These are phyloP conservation scores for Acacia concinna DNA, from an alignment of 331 rosid genomes.

Conservation along the genomic window DNA sequence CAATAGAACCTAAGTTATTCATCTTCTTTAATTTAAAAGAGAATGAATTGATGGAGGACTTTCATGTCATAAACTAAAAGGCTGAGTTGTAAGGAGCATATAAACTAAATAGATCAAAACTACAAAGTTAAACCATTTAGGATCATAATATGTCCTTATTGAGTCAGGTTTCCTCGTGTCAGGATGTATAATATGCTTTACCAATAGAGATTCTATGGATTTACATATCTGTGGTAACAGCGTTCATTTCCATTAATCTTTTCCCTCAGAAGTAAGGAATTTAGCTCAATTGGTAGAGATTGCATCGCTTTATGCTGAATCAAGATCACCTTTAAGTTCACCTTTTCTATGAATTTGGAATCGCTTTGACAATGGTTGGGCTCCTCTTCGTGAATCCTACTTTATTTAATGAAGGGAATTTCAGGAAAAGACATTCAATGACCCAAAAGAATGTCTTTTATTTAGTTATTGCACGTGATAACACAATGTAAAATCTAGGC, in stretches of 20 bases:
- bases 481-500: not conserved
- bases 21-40: not conserved
- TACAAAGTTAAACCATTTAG: not conserved
- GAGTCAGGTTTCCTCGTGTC: conserved; percentile 13
- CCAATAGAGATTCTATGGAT: not conserved
- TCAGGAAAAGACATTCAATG: not conserved
- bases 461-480: not conserved
- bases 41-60: not conserved
- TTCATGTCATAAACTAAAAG: not conserved
- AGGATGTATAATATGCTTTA: conserved; percentile 1
- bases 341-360: not conserved
- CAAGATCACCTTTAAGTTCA: not conserved
- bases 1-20: not conserved
- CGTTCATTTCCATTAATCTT: not conserved
- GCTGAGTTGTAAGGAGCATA: not conserved
- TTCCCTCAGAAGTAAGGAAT: not conserved
- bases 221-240: not conserved
- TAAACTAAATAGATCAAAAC: conserved; percentile 5
- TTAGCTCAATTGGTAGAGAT: not conserved
- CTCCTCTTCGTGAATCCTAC: not conserved
- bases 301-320: not conserved
- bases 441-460: not conserved
- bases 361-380: no score
- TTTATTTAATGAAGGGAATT: not conserved
- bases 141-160: not conserved